Evolutionary conservation across 768 basidiomycete genomes (phyloP).

Genomic region (Lentinula boryana): DNA sequence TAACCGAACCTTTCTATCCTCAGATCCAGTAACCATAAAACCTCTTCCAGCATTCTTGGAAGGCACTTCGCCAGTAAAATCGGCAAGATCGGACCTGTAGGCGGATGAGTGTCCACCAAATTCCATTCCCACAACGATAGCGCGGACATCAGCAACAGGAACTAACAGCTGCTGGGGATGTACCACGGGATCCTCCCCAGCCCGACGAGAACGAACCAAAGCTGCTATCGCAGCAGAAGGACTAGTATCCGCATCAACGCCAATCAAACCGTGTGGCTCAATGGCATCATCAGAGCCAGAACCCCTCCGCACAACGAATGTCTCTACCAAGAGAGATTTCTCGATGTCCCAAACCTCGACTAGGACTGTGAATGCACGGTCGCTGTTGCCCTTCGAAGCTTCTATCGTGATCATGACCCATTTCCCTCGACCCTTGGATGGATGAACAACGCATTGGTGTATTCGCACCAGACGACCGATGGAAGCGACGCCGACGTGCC

Average conservation of each 20-base stretch:
- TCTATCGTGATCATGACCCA: constrained; percentile 88
- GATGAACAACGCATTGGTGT: constrained; percentile 76
- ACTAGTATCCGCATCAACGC: constrained; percentile 51
- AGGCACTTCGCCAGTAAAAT: constrained; percentile 32
- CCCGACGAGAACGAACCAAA: constrained; percentile 65
- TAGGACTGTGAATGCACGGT: constrained; percentile 42
- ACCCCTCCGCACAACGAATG: constrained; percentile 55
- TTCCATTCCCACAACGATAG: constrained; percentile 66
- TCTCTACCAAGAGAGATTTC: constrained; percentile 72
- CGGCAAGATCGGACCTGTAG: constrained; percentile 46
- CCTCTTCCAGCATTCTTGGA: constrained; percentile 45
- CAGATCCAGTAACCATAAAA: constrained; percentile 84
- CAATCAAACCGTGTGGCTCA: constrained; percentile 46
- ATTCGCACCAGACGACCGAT: constrained; percentile 52
- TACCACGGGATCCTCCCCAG: constrained; percentile 22
- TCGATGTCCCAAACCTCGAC: constrained; percentile 95
- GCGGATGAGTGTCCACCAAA: constrained; percentile 64
- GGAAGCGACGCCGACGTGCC: constrained; percentile 64
- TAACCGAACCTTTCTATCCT: constrained; percentile 80
- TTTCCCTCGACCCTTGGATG: constrained; percentile 78
- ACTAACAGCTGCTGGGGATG: constrained; percentile 27
- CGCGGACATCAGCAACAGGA: constrained; percentile 63
- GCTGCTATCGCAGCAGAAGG: constrained; percentile 76
- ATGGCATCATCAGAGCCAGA: constrained; percentile 40
- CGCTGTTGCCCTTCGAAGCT: constrained; percentile 33